Conservation (phyloP, 202 grass and related monocot genomes). For the Carex arenaria region DNA sequence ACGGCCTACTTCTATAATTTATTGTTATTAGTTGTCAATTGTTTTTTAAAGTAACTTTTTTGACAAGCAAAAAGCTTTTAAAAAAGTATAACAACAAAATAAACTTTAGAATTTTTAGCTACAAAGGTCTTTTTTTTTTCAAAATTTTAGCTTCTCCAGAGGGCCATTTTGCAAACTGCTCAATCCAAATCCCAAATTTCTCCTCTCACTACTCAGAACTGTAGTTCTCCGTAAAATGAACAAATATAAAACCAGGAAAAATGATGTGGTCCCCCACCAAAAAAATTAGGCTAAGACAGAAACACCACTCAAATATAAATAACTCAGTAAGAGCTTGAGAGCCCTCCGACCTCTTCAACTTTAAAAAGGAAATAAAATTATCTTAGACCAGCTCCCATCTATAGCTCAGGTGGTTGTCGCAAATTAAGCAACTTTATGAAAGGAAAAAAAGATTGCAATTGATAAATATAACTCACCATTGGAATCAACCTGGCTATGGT, state of each 20-base stretch:
- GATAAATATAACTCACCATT: conserved; percentile 39
- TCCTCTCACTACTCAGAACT: background rate
- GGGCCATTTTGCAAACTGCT: background rate
- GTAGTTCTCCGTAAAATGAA: background rate
- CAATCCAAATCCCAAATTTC: background rate
- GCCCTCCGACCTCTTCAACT: background rate
- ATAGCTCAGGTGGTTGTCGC: background rate
- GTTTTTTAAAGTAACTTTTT: background rate
- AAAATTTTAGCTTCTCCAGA: background rate
- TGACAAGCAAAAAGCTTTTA: no score
- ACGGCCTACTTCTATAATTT: background rate
- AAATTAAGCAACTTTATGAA: background rate
- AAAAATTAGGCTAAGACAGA: background rate
- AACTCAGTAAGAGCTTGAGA: background rate
- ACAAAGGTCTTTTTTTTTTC: background rate
- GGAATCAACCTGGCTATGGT: conserved; percentile 58
- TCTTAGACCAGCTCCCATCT: background rate
- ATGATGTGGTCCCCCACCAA: background rate
- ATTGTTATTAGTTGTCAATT: background rate
- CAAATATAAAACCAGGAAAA: background rate
- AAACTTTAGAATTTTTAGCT: background rate
- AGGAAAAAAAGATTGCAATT: background rate
- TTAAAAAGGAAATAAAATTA: background rate
- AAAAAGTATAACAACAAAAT: background rate
- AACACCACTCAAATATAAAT: background rate